Evolutionary conservation across 2,329 filamentous ascomycete species (phyloP), one percentile per base, ranked within the genome.

Genomic region (Microdochium bolleyi): DNA sequence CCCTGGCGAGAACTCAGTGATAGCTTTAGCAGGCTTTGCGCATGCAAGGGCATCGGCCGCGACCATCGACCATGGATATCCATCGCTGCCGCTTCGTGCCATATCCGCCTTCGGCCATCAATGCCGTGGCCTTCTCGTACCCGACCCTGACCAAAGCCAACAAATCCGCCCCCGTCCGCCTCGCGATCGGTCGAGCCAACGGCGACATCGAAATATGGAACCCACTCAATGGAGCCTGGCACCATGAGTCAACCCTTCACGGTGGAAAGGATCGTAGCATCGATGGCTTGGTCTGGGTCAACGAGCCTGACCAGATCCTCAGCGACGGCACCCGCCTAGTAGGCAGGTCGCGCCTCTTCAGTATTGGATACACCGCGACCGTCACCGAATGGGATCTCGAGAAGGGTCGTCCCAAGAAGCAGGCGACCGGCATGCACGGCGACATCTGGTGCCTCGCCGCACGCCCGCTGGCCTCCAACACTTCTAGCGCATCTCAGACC

Each of bases 141-240:
- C 77, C 87, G 21, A 74, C 70, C 55, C 58, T 72, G 51, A 70
- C 70, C 59, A 72, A 77, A 55, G 69, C 72, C 57, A 73, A 67
- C 61, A 78, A 70, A 61, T 76, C 79, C 22, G 80, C 77, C 56
- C 83, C 78, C 51, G 78, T 90, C 52, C 84, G 91, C 60, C 81
- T 97, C 52, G 94, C 94, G 2, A 82, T 99, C 62, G 94, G 94
- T 55, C 86, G 94, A 59, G 88, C 89, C 54, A 96, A 97, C 67
- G 94, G 94, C 61, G 89, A 96, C 65, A 94, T 99, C 61, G 94
- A 99, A 72, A 91, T 99, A 58, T 99, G 94, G 94, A 96, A 96
- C 68, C 91, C 92, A 2, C 73, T 85, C 52, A 82, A 82, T 58
- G 89, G 89, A 16, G 75, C 79, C 56, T 99, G 94, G 94, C 81